A percentile compares a stretch with the other conserved stretches of the same genome.
Evolutionary conservation across 2,329 filamentous ascomycete species (phyloP).

Genomic region (Aspergillus sp.): DNA sequence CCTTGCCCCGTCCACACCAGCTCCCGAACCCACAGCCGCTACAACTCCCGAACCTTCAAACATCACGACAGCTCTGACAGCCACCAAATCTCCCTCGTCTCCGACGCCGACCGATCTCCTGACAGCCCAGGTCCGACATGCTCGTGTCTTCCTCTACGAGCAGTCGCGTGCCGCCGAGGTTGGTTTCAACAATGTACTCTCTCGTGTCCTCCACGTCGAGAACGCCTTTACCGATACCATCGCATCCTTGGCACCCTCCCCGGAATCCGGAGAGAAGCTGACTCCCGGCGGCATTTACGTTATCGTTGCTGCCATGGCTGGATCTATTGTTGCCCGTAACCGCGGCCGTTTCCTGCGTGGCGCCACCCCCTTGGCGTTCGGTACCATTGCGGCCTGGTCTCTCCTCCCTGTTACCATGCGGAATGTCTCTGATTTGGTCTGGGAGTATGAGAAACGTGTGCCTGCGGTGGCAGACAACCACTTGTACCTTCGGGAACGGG

Average conservation of each 20-base stretch:
- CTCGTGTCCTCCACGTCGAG: conserved; percentile 80
- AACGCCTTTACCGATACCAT: conserved; percentile 86
- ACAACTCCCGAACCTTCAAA: conserved; percentile 13
- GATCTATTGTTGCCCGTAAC: conserved; percentile 85
- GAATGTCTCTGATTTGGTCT: conserved; percentile 82
- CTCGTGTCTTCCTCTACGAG: conserved; percentile 75
- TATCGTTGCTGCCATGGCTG: conserved; percentile 90
- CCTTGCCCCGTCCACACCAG: conserved; percentile 24
- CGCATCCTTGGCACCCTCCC: conserved; percentile 81
- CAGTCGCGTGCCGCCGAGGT: conserved; percentile 75
- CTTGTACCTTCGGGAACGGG: conserved; percentile 65
- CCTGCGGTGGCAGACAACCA: conserved; percentile 82
- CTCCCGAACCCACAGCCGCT: conserved; percentile 7
- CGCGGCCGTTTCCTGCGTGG: conserved; percentile 80
- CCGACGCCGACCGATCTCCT: conserved; percentile 89
- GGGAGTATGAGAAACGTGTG: conserved; percentile 89
- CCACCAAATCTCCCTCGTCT: conserved; percentile 42
- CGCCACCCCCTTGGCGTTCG: conserved; percentile 73
- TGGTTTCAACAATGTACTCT: conserved; percentile 77
- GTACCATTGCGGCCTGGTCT: conserved; percentile 77
- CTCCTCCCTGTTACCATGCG: conserved; percentile 85
- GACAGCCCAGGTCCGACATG: conserved; percentile 75
- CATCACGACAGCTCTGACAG: conserved; percentile 48
- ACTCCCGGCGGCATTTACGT: conserved; percentile 91
- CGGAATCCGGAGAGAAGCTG: conserved; percentile 81